phyloP scores from a whole-genome alignment of 2,329 filamentous ascomycete genomes.

The Arthroderma uncinatum region DNA sequence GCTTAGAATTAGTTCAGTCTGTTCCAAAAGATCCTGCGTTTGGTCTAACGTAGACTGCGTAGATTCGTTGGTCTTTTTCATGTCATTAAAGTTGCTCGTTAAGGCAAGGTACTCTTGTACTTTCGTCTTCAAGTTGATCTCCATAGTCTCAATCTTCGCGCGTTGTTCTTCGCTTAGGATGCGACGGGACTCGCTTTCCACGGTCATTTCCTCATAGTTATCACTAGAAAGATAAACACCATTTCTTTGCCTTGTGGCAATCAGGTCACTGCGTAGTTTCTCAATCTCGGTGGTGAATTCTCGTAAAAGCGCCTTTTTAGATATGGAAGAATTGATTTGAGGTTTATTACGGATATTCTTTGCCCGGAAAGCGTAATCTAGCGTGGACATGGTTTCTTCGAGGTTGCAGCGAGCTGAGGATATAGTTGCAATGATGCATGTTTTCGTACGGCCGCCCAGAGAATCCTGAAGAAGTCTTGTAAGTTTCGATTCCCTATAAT shows the following conservation, averaged over 20 bases:
- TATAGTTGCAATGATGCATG: constrained; percentile 94
- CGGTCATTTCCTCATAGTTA: constrained; percentile 78
- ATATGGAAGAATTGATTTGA: constrained; percentile 81
- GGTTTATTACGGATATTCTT: constrained; percentile 99
- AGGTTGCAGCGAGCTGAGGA: constrained; percentile 91
- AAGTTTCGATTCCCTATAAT: constrained; percentile 74
- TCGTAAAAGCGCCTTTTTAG: constrained; percentile 80
- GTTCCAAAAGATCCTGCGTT: constrained; percentile 69
- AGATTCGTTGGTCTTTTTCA: constrained; percentile 82
- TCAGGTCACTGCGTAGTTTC: constrained; percentile 84
- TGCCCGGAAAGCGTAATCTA: constrained; percentile 94
- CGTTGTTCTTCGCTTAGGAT: constrained; percentile 88
- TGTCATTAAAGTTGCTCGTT: constrained; percentile 71
- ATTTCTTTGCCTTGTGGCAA: constrained; percentile 83
- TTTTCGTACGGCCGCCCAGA: constrained; percentile 87
- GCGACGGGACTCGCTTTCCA: constrained; percentile 79
- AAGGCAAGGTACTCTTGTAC: constrained; percentile 82
- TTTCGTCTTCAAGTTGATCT: constrained; percentile 82
- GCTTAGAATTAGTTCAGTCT: constrained; percentile 73
- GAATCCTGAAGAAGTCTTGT: constrained; percentile 93
- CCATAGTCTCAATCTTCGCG: constrained; percentile 84
- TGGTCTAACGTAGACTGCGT: constrained; percentile 62
- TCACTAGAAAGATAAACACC: constrained; percentile 89
- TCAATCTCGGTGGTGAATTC: constrained; percentile 92
- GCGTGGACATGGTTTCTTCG: constrained; percentile 94